Conservation (phyloP, 352 stramenopile species). For the Globisporangium carolinianum region DNA sequence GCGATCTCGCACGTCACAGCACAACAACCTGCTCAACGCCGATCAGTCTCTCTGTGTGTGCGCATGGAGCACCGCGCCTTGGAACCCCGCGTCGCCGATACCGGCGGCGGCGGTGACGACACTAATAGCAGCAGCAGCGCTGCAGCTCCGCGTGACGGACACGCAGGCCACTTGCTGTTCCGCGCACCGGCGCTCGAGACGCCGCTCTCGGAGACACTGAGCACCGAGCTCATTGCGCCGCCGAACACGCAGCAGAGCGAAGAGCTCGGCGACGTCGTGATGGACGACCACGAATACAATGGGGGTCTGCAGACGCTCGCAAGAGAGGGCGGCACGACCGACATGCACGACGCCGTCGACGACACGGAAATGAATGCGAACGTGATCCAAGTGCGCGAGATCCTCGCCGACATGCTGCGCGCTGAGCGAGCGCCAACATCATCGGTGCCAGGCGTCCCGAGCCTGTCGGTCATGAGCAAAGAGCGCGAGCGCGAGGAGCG, state of each 20-base stretch:
- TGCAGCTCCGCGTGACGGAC: not conserved
- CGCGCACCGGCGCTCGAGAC: not conserved
- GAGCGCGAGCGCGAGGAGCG: conserved; percentile 53
- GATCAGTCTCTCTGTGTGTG: not conserved
- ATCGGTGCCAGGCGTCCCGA: not conserved
- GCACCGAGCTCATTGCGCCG: conserved; percentile 14
- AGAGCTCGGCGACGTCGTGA: conserved; percentile 1
- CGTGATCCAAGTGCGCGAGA: conserved; percentile 15
- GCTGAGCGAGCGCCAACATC: not conserved
- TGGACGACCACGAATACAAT: not conserved
- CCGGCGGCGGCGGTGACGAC: not conserved
- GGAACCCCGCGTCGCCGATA: not conserved
- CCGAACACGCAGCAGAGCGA: conserved; percentile 11
- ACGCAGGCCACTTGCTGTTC: not conserved
- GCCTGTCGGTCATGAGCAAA: conserved; percentile 7
- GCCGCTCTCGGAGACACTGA: conserved; percentile 5
- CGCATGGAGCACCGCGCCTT: not conserved
- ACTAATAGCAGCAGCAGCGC: not conserved
- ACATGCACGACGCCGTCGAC: not conserved
- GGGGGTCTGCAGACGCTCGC: not conserved
- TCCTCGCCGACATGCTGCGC: conserved; percentile 12
- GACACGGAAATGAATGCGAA: conserved; percentile 12
- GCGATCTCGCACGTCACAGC: not conserved
- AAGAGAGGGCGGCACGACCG: not conserved
- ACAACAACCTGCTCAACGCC: too few relatives aligned